Percentiles rank a stretch among this genome's conserved stretches.
Conservation (phyloP, 2,329 filamentous ascomycete genomes). For the Penicillium sp. region DNA sequence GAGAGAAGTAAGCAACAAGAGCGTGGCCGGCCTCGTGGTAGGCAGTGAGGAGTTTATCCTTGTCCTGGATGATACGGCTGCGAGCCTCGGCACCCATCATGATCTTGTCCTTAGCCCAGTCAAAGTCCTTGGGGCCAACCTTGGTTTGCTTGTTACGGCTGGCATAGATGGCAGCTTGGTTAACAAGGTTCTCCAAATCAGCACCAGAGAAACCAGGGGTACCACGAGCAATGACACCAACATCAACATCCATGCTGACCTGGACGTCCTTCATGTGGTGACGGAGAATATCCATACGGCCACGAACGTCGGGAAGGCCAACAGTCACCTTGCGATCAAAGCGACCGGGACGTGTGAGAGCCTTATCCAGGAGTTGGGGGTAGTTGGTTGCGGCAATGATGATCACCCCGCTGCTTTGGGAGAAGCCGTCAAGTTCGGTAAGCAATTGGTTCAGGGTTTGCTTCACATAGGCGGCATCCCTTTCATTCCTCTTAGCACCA, state of each 20-base stretch:
- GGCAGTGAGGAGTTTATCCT: slow-evolving; percentile 91
- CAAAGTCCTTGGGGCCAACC: slow-evolving; percentile 71
- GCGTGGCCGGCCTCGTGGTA: slow-evolving; percentile 96
- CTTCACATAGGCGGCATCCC: slow-evolving; percentile 89
- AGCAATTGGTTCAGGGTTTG: slow-evolving; percentile 95
- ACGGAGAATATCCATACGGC: slow-evolving; percentile 82
- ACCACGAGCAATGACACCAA: slow-evolving; percentile 72
- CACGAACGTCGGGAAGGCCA: slow-evolving; percentile 81
- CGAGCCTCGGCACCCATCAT: slow-evolving; percentile 91
- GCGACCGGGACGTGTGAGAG: slow-evolving; percentile 81
- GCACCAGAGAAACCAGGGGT: slow-evolving; percentile 90
- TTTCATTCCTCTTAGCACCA: slow-evolving; percentile 82
- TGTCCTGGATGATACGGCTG: slow-evolving; percentile 79
- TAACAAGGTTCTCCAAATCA: slow-evolving; percentile 91
- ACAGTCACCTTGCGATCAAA: slow-evolving; percentile 92
- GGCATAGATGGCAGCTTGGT: slow-evolving; percentile 90
- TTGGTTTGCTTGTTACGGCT: slow-evolving; percentile 71
- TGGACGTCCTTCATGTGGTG: slow-evolving; percentile 92
- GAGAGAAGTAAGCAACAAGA: slow-evolving; percentile 74
- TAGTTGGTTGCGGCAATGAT: slow-evolving; percentile 96
- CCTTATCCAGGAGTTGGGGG: slow-evolving; percentile 86
- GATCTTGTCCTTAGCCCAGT: slow-evolving; percentile 97
- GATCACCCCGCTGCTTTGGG: slow-evolving; percentile 87
- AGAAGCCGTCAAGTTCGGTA: slow-evolving; percentile 93
- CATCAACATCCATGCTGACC: slow-evolving; percentile 67